Evolutionary conservation across 2,329 filamentous ascomycete genomes (phyloP), one percentile per base, ranked within the genome.

Genomic region (Achaetomium macrosporum): DNA sequence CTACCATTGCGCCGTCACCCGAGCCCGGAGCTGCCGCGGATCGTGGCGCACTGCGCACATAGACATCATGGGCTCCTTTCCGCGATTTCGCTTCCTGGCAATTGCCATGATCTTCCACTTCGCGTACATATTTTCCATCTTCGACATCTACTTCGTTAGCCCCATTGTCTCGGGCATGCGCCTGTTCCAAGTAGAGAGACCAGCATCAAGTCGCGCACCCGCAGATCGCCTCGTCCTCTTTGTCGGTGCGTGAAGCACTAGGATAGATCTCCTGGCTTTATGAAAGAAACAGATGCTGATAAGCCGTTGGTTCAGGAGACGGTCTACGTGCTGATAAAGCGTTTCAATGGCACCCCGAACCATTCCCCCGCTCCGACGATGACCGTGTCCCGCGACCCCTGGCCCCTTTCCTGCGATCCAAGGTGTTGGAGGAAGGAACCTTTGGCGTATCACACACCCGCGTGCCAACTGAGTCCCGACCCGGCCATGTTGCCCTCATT

Each of bases 61-160:
- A n/a, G 47, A 19, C 63, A 61, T 45, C 61, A 84, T 84, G 81
- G 77, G 77, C 57, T 67, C 73, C 55, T 72, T 77, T 61, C 73
- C 73, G 62, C 89, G 91, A 67, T 81, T 88, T 66, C 85, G 85
- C 67, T 97, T 99, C 69, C 73, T 97, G 69, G 84, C 86, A 67
- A 82, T 95, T 67, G 93, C 93, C 63, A 81, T 96, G 66, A 74
- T 92, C 56, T 99, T 99, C 69, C 95, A 99, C 71, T 70, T 97
- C 50, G 82, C 95, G 59, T 99, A 99, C 70, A 86, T 96, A 52
- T 88, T 86, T 67, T 96, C 90, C 55, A 97, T 97, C 65, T 99
- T 99, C 73, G 91, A 96, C 70, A 93, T 97, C 59, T 97, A 99
- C 73, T 99, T 99, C 67, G 90, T 96, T 66, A 96, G 90, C 68